Percentiles rank a stretch among this genome's conserved stretches.
Conservation (phyloP, 768 basidiomycete genomes). For the Suillus lakei region DNA sequence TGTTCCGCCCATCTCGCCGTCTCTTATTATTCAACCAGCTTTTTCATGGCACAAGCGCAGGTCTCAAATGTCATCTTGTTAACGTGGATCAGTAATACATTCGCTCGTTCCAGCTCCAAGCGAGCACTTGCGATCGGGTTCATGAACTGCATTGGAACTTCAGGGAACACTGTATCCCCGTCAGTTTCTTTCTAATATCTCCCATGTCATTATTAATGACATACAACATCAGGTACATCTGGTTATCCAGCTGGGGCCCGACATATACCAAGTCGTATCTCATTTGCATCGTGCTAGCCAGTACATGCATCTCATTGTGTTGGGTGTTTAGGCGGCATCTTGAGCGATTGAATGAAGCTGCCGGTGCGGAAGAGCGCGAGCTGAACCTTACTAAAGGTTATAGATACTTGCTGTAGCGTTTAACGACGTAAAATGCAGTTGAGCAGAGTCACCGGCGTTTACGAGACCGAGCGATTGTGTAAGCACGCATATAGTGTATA, state of each 20-base stretch:
- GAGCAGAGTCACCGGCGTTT: background rate
- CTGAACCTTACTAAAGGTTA: slow-evolving; percentile 39
- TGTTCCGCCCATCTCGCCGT: background rate
- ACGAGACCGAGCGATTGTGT: background rate
- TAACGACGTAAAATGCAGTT: background rate
- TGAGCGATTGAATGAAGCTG: slow-evolving; percentile 39
- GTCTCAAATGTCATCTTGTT: slow-evolving; percentile 65
- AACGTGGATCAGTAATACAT: slow-evolving; percentile 52
- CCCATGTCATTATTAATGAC: background rate
- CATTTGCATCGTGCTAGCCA: slow-evolving; percentile 66
- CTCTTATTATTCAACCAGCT: slow-evolving; percentile 41
- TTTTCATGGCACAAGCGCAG: slow-evolving; percentile 74
- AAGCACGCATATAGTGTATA: no score
- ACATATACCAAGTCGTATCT: slow-evolving; percentile 68
- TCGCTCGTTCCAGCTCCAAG: slow-evolving; percentile 79
- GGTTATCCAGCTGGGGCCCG: slow-evolving; percentile 69
- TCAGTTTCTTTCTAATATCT: slow-evolving; percentile 11
- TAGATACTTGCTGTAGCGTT: slow-evolving; percentile 47
- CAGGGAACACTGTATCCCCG: slow-evolving; percentile 13
- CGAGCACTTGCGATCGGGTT: slow-evolving; percentile 49
- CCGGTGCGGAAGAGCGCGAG: slow-evolving; percentile 42
- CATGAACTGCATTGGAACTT: slow-evolving; percentile 9
- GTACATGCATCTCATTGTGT: slow-evolving; percentile 51
- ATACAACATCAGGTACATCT: slow-evolving; percentile 52
- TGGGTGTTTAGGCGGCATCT: slow-evolving; percentile 49